Evolutionary conservation across 2,329 filamentous ascomycete species (phyloP), one percentile per base, ranked within the genome.

Genomic region (Exophiala lecanii-corni): DNA sequence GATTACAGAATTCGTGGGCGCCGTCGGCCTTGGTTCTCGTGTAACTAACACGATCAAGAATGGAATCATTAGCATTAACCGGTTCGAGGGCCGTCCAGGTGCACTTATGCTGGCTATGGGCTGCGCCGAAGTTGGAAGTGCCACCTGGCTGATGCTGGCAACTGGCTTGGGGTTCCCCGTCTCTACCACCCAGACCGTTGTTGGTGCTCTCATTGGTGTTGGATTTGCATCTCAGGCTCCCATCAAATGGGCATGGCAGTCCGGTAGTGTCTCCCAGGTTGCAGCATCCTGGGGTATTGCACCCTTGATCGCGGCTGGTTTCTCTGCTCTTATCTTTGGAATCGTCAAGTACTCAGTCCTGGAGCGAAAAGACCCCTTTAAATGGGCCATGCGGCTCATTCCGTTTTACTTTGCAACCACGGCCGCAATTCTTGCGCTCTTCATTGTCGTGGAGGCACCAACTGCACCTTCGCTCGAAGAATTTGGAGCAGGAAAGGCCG

Each of bases 371-470:
- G 70, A 75, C 41, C 63, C 72, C 0, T 66, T 75, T 45, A 69
- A 70, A 40, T 71, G 69, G 64, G 71, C 65, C 2, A 65, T 76
- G 58, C 66, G 63, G 35, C 59, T 71, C 26, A 69, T 72, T 21
- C 70, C 73, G 3, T 59, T 69, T 56, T 76, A 73, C 56, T 67
- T 75, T 39, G 65, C 71, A 35, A 51, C 68, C 37, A 74, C 73
- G 1, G 70, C 63, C 33, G 70, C 62, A 13, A 64, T 75, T 37
- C 67, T 74, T 32, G 70, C 72, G 3, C 64, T 85, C 58, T 75
- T 84, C 47, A 76, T 85, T 43, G 70, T 83, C 35, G 62, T 74
- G 45, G 66, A 71, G 52, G 60, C 63, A 4, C 69, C 67, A 43
- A 61, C 40, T 9, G 47, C 50, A 9, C 47, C 54, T 23, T 53